phyloP scores from a whole-genome alignment of 108 stramenopile species.

The Pseudonitzschia multiseries region DNA sequence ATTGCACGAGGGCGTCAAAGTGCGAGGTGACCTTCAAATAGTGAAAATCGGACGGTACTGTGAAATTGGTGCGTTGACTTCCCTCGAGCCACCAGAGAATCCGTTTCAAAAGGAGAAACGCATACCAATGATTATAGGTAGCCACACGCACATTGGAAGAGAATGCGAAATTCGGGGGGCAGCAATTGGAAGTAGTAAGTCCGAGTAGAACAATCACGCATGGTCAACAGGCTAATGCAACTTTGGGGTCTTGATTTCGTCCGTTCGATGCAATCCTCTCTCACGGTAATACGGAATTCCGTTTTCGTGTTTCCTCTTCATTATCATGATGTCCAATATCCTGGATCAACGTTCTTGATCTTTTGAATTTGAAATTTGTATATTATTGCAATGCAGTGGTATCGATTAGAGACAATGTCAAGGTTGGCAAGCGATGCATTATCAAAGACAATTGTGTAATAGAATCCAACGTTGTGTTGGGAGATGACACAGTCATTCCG shows the following conservation, averaged over 20 bases:
- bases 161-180: slow-evolving; percentile 47
- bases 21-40: slow-evolving; percentile 49
- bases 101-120: slow-evolving; percentile 10
- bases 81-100: slow-evolving; percentile 38
- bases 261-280: not conserved
- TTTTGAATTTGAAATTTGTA: not conserved
- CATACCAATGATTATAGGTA: slow-evolving; percentile 44
- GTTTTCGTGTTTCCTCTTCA: not conserved
- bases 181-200: slow-evolving; percentile 48
- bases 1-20: slow-evolving; percentile 25
- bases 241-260: not conserved
- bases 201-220: not conserved
- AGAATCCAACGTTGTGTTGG: slow-evolving; percentile 33
- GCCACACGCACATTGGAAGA: slow-evolving; percentile 47
- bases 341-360: not conserved
- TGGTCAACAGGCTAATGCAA: too few relatives aligned
- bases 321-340: not conserved
- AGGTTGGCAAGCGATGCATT: slow-evolving; percentile 48
- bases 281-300: not conserved
- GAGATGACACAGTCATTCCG: slow-evolving; percentile 52
- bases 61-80: slow-evolving; percentile 29
- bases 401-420: slow-evolving; percentile 47
- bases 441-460: slow-evolving; percentile 55
- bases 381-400: slow-evolving; percentile 14
- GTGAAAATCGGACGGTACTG: slow-evolving; percentile 47